Evolutionary conservation across 129 eudicot species (phyloP).

Genomic region (Escallonia rubra): DNA sequence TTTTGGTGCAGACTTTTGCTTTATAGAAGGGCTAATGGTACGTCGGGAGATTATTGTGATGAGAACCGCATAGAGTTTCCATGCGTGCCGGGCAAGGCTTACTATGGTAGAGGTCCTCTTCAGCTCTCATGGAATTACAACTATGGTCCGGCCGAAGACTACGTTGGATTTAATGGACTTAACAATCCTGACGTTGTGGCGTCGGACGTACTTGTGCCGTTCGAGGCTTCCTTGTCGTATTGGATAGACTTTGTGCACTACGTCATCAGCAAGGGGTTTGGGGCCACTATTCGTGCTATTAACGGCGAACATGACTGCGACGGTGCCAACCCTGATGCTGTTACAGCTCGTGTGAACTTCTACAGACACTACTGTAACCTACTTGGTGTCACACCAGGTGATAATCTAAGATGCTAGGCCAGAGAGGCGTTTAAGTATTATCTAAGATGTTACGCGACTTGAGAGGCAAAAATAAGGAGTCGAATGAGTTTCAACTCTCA

Average conservation of each 20-base stretch:
- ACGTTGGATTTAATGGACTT: background rate
- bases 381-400: background rate
- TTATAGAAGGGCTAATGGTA: background rate
- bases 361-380: background rate
- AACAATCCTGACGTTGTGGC: background rate
- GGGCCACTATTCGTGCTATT: background rate
- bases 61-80: background rate
- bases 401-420: conserved; percentile 3
- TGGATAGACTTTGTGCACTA: background rate
- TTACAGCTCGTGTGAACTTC: background rate
- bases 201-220: background rate
- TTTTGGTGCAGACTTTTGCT: background rate
- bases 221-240: background rate
- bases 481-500: too few relatives aligned
- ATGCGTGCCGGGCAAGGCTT: background rate
- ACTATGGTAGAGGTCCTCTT: background rate
- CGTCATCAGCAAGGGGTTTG: background rate
- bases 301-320: background rate
- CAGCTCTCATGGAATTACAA: background rate
- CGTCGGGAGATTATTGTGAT: background rate
- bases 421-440: too few relatives aligned
- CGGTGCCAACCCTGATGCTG: background rate
- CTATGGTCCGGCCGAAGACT: background rate
- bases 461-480: too few relatives aligned
- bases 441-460: too few relatives aligned